phyloP scores from a whole-genome alignment of 306 rosid species.

The Notholithocarpus densiflorus region DNA sequence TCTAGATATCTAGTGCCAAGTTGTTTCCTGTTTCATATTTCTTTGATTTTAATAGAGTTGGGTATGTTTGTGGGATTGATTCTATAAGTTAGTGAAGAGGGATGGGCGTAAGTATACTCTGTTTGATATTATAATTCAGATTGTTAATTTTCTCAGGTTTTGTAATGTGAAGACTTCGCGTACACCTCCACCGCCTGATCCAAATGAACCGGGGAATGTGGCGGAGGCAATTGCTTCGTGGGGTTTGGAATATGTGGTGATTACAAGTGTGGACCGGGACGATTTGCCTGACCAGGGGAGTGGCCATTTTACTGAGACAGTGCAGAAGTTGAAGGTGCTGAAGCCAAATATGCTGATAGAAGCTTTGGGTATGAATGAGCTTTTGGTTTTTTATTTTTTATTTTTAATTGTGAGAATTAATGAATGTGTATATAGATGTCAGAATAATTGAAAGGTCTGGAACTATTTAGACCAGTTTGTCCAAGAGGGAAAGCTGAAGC shows the following conservation, averaged over 20 bases:
- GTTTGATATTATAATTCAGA: background rate
- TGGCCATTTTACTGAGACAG: slow-evolving; percentile 92
- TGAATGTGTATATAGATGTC: background rate
- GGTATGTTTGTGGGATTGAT: no score
- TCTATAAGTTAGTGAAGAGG: rapidly evolving
- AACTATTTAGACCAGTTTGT: no score
- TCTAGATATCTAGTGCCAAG: no score
- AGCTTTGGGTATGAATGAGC: slow-evolving; percentile 63
- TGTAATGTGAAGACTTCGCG: slow-evolving; percentile 96
- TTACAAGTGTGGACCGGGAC: slow-evolving; percentile 97
- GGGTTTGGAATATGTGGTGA: slow-evolving; percentile 98
- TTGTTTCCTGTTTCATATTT: rapidly evolving
- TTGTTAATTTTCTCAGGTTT: slow-evolving; percentile 48
- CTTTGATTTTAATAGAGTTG: no score
- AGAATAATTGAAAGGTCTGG: background rate
- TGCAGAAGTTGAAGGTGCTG: slow-evolving; percentile 73
- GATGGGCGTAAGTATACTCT: no score
- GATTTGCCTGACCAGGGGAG: slow-evolving; percentile 97
- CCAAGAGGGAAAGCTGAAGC: no score
- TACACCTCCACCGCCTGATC: slow-evolving; percentile 94
- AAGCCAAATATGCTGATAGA: slow-evolving; percentile 91
- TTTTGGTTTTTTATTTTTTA: background rate
- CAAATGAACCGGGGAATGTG: slow-evolving; percentile 86
- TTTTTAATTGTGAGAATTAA: slow-evolving; percentile 1
- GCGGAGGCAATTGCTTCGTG: slow-evolving; percentile 99